Percentiles rank a stretch among this genome's conserved stretches.
phyloP scores from a whole-genome alignment of 495 filamentous ascomycete species.

The Neohortaea acidophila region DNA sequence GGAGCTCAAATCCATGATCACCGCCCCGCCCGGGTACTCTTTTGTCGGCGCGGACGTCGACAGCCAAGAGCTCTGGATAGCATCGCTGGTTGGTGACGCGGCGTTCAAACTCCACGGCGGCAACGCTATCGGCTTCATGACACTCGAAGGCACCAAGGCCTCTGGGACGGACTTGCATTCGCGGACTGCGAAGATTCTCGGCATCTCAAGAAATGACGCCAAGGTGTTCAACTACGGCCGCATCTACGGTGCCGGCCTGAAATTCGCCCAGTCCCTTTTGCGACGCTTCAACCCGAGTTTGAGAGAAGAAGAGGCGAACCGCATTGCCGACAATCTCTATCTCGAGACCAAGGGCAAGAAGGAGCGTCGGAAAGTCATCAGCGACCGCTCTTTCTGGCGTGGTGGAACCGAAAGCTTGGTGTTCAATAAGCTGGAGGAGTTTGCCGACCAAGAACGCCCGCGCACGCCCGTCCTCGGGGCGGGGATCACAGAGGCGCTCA shows the following conservation, averaged over 20 bases:
- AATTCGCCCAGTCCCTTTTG: constrained; percentile 78
- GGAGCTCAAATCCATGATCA: constrained; percentile 93
- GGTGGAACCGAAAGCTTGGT: constrained; percentile 95
- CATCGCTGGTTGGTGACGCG: constrained; percentile 83
- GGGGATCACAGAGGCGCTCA: constrained; percentile 89
- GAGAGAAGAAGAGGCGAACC: constrained; percentile 56
- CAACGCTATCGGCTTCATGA: constrained; percentile 98
- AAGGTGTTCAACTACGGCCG: constrained; percentile 99
- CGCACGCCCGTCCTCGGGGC: constrained; percentile 89
- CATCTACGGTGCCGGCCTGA: constrained; percentile 91
- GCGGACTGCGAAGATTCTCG: constrained; percentile 76
- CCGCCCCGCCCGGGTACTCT: constrained; percentile 72
- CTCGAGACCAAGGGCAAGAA: constrained; percentile 77
- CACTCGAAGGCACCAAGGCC: constrained; percentile 84
- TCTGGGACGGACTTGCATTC: constrained; percentile 92
- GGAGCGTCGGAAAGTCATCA: constrained; percentile 49
- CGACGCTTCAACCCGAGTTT: constrained; percentile 82
- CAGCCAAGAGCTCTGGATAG: constrained; percentile 98
- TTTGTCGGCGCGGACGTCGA: constrained; percentile 98
- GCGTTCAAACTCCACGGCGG: constrained; percentile 89
- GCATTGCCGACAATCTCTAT: constrained; percentile 69
- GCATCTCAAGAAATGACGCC: constrained; percentile 84
- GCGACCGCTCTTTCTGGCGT: constrained; percentile 74
- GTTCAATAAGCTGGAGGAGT: constrained; percentile 95
- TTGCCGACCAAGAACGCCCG: constrained; percentile 84